phyloP scores from a whole-genome alignment of 257 asterid genomes.

The Anisodus tanguticus region DNA sequence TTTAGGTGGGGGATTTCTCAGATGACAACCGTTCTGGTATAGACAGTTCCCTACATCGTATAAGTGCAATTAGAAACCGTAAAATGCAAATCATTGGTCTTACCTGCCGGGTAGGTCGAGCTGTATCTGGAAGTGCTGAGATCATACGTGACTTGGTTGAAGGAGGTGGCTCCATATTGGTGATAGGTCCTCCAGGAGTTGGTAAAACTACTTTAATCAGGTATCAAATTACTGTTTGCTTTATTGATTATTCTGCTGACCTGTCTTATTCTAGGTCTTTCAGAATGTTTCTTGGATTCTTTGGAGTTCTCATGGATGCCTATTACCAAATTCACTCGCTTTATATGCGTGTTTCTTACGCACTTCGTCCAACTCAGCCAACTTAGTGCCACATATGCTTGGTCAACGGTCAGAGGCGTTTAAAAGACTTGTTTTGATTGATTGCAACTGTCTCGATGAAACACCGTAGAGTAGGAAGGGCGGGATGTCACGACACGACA shows the following conservation, averaged over 20 bases:
- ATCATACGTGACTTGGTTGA: slow-evolving; percentile 84
- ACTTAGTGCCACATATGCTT: too few relatives aligned
- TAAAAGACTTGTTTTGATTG: too few relatives aligned
- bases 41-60: slow-evolving; percentile 86
- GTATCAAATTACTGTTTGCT: slow-evolving; percentile 35
- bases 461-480: too few relatives aligned
- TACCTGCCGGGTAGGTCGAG: slow-evolving; percentile 97
- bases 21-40: slow-evolving; percentile 98
- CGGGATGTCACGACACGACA: too few relatives aligned
- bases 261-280: too few relatives aligned
- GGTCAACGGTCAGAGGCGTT: too few relatives aligned
- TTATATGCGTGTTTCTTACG: too few relatives aligned
- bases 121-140: slow-evolving; percentile 98
- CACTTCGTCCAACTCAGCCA: too few relatives aligned
- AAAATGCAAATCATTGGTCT: slow-evolving; percentile 95
- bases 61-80: slow-evolving; percentile 94
- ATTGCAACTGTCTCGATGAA: too few relatives aligned
- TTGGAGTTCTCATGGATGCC: too few relatives aligned
- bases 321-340: too few relatives aligned
- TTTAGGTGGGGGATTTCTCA: slow-evolving; percentile 90
- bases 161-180: slow-evolving; percentile 88
- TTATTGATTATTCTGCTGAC: neutral
- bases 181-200: slow-evolving; percentile 98
- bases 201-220: slow-evolving; percentile 98
- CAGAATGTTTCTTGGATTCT: too few relatives aligned